Evolutionary conservation across 306 rosid species (phyloP), one percentile per base, ranked within the genome.

Genomic region (Datisca glomerata): DNA sequence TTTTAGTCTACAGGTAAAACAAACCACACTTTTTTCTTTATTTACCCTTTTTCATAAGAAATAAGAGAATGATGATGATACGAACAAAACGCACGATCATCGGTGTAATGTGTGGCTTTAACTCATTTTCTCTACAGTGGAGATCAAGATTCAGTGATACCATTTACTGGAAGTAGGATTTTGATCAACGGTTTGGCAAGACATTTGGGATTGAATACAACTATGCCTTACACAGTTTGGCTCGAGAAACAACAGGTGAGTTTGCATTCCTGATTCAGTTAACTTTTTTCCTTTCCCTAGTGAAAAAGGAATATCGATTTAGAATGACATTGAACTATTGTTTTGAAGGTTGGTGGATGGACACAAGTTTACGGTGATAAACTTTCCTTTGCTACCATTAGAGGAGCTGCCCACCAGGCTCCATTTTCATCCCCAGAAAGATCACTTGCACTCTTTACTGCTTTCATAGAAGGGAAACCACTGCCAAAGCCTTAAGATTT

Each of bases 1-100:
- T 72, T 47, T 28, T 75, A 3, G 75, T 53, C 28, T 75, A 52
- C 65, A 64, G 79, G 75, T 70, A 24, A 13, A 12, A 12, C 2
- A 34, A 11, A 13, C 11, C 21, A 7, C 20, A 4, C 6, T 1
- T 4, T 46, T 11, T 7, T 36, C 21, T n/a, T 20, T 36, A 18
- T 24, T 21, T 9, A 15, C 21, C 13, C 22, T 41, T 7, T 22
- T 23, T 1, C 18, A 20, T 15, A 7, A 32, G n/a, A 7, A 13
- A 20, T 11, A 15, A 34, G 23, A 39, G 2, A n/a, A n/a, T n/a
- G n/a, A n/a, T n/a, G n/a, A n/a, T n/a, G n/a, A n/a, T n/a, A n/a
- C n/a, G n/a, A n/a, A n/a, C n/a, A n/a, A n/a, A n/a, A n/a, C n/a
- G n/a, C n/a, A n/a, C n/a, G n/a, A n/a, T n/a, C n/a, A n/a, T n/a